phyloP scores from a whole-genome alignment of 1,284 basidiomycete species.

The Fomitopsis palustris region DNA sequence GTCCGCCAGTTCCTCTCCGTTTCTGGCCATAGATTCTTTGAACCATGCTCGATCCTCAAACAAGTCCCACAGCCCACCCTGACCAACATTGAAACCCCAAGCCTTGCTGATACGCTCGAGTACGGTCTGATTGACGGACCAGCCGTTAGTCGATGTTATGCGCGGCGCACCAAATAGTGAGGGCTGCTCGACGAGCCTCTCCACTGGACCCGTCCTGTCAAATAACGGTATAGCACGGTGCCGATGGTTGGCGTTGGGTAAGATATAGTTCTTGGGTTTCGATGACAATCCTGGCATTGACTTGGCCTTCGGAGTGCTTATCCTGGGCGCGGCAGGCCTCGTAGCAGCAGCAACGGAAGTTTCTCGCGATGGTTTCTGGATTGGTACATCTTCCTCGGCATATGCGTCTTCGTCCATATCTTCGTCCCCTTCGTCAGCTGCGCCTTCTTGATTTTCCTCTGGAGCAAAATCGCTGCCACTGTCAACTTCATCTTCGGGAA shows the following conservation, averaged over 20 bases:
- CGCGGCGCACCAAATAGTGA: conserved; percentile 38
- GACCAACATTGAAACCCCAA: conserved; percentile 67
- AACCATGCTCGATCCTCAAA: conserved; percentile 74
- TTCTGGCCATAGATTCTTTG: conserved; percentile 50
- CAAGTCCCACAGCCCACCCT: conserved; percentile 71
- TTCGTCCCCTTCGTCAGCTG: conserved; percentile 14
- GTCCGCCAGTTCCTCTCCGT: conserved; percentile 26
- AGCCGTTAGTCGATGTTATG: conserved; percentile 39
- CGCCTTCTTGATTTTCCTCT: conserved; percentile 22
- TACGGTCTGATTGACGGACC: conserved; percentile 39
- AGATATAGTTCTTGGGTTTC: conserved; percentile 45
- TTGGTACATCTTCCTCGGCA: background rate
- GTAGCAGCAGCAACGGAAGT: conserved; percentile 8
- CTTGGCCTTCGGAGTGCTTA: conserved; percentile 9
- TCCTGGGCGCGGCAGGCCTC: background rate
- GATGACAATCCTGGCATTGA: conserved; percentile 28
- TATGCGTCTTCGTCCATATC: background rate
- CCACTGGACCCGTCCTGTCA: conserved; percentile 44
- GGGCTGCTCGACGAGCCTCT: conserved; percentile 50
- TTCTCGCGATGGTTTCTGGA: conserved; percentile 23
- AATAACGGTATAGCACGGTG: conserved; percentile 63
- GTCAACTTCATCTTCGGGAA: conserved; percentile 17
- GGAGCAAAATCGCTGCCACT: conserved; percentile 45
- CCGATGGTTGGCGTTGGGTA: conserved; percentile 63
- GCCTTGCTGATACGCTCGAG: conserved; percentile 52